Evolutionary conservation across 306 rosid species (phyloP), one percentile per base, ranked within the genome.

Genomic region (Begonia peltatifolia): DNA sequence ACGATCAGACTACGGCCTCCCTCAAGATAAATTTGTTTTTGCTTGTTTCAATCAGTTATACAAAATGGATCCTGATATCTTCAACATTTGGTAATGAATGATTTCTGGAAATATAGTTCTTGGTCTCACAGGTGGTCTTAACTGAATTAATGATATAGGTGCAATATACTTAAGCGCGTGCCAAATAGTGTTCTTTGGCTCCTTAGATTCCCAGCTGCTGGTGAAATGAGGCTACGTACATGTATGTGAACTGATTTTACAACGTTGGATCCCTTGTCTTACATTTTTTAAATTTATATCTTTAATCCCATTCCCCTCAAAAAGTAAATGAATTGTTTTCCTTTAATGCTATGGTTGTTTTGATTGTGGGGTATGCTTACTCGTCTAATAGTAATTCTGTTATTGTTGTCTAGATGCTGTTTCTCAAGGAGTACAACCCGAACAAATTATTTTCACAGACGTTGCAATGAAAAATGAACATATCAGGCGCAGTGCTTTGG

Each of bases 31-130:
- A 67, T 89, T 89, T 64, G 72, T 89, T 63, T 89, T 89, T 70
- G 99, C 96, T 48, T 81, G 96, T 78, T 92, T 92, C 78, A 92
- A 86, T 66, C 99, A 92, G 69, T 72, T 92, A 47, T 92, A 92
- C 83, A 92, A 92, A 74, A 92, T 92, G 99, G 99, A 92, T 76
- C 99, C 99, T 46, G 99, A 92, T 63, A 86, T 92, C 61, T 81
- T 86, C 52, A 73, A 70, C 65, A 64, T 94, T 56, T 92, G 99
- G 99, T 92, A 92, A 75, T 25, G n/a, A 4, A 14, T 20, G 56
- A 12, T 44, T 46, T 20, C 38, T 30, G 9, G 38, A 30, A 2
- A 4, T 30, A 30, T 6, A 30, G 8, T 30, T 30, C 0, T 30
- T 30, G 6, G 38, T 30, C 7, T 30, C 8, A 30, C 8, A 30